Conservation (phyloP, 148 eudicot genomes). For the Dianthus caryophyllus region DNA sequence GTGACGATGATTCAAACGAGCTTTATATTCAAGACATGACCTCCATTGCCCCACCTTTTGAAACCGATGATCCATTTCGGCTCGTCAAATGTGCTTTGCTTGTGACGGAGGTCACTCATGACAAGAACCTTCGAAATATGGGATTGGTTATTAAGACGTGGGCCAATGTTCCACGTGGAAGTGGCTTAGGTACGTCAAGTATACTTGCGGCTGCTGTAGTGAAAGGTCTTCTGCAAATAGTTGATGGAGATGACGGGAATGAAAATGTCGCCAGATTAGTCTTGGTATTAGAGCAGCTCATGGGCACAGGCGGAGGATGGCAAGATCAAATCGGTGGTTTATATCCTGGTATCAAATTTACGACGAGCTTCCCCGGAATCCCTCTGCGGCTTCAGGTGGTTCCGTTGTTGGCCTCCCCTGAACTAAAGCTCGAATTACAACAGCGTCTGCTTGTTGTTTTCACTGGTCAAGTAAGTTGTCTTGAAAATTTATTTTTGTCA, state of each 20-base stretch:
- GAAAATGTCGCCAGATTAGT: slow-evolving; percentile 91
- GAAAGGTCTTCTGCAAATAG: slow-evolving; percentile 82
- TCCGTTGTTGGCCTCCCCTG: slow-evolving; percentile 70
- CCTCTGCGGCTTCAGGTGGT: slow-evolving; percentile 88
- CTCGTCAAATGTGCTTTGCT: slow-evolving; percentile 91
- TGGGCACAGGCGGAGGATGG: slow-evolving; percentile 99
- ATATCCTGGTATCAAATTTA: slow-evolving; percentile 84
- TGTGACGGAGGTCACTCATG: slow-evolving; percentile 60
- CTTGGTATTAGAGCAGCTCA: slow-evolving; percentile 88
- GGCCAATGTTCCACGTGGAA: slow-evolving; percentile 98
- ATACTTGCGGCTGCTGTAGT: slow-evolving; percentile 98
- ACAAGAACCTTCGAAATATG: slow-evolving; percentile 37
- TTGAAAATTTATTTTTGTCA: background rate
- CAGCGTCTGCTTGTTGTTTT: slow-evolving; percentile 87
- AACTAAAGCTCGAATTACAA: slow-evolving; percentile 57
- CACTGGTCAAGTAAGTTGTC: slow-evolving; percentile 81
- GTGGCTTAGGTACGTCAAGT: slow-evolving; percentile 98
- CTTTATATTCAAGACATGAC: slow-evolving; percentile 46
- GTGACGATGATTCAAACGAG: slow-evolving; percentile 63
- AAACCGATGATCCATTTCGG: slow-evolving; percentile 72
- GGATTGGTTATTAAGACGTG: slow-evolving; percentile 77
- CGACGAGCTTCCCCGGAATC: slow-evolving; percentile 87
- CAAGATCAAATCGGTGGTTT: slow-evolving; percentile 98
- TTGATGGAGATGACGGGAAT: slow-evolving; percentile 61
- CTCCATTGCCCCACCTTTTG: slow-evolving; percentile 73